These are phyloP conservation scores for Kuraishia piskuri DNA, from an alignment of 805 yeast genomes.

Conservation along the genomic window DNA sequence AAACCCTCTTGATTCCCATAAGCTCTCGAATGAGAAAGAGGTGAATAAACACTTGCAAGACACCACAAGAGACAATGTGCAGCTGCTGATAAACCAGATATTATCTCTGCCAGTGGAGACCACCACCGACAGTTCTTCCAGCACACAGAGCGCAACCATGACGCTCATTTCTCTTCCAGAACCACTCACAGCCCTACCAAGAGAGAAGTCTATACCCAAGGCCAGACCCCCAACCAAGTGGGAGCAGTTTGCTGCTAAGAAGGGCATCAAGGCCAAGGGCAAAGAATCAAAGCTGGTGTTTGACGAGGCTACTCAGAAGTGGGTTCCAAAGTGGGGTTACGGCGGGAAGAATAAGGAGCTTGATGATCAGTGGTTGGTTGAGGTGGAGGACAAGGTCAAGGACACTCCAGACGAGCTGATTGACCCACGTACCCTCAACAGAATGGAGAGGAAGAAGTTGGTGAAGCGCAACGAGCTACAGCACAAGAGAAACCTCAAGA, in stretches of 20 bases:
- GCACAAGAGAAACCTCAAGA: slow-evolving; percentile 68
- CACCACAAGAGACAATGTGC: slow-evolving; percentile 86
- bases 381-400: slow-evolving; percentile 70
- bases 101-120: slow-evolving; percentile 83
- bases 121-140: slow-evolving; percentile 61
- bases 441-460: slow-evolving; percentile 78
- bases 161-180: slow-evolving; percentile 81
- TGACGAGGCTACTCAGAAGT: slow-evolving; percentile 84
- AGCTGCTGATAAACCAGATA: slow-evolving; percentile 82
- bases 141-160: slow-evolving; percentile 62
- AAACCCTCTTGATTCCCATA: slow-evolving; percentile 66
- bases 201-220: slow-evolving; percentile 95
- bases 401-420: slow-evolving; percentile 54
- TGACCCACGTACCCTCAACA: slow-evolving; percentile 77
- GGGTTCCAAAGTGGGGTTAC: slow-evolving; percentile 99
- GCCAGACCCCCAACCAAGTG: slow-evolving; percentile 89
- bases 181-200: slow-evolving; percentile 73
- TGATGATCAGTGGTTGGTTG: slow-evolving; percentile 94
- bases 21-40: slow-evolving; percentile 41
- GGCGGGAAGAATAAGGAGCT: slow-evolving; percentile 82
- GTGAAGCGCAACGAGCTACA: slow-evolving; percentile 79
- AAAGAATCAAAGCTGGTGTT: slow-evolving; percentile 83
- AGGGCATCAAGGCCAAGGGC: slow-evolving; percentile 88
- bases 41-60: slow-evolving; percentile 58
- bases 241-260: slow-evolving; percentile 94